Conservation (phyloP, 2,329 filamentous ascomycete genomes). For the Decorospora gaudefroyi region DNA sequence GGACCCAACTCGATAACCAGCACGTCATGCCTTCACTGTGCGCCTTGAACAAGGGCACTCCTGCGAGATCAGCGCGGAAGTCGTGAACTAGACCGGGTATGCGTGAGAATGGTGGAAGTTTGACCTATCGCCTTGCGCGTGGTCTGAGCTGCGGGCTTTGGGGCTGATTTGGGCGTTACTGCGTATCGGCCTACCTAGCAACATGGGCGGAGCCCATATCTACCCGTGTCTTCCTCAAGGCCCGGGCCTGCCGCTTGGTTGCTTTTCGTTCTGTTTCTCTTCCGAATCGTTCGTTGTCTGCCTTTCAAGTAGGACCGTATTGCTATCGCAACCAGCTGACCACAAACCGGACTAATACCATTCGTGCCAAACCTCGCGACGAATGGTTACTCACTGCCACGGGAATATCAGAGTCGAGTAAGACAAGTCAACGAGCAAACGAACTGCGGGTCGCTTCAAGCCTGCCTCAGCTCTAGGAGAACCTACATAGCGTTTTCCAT, state of each 20-base stretch:
- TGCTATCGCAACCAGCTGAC: background rate
- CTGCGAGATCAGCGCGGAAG: slow-evolving; percentile 6
- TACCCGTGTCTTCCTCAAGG: slow-evolving; percentile 11
- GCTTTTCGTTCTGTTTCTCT: slow-evolving; percentile 1
- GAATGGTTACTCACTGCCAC: no score
- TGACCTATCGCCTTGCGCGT: slow-evolving; percentile 8
- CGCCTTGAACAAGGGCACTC: slow-evolving; percentile 6
- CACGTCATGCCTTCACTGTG: slow-evolving; percentile 5
- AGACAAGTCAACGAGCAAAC: no score
- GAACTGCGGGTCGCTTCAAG: no score
- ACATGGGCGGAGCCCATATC: slow-evolving; percentile 3
- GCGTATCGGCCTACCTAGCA: background rate
- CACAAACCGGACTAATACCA: background rate
- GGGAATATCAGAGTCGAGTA: no score
- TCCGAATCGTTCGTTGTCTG: background rate
- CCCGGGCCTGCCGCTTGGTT: slow-evolving; percentile 2
- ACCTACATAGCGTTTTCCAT: no score
- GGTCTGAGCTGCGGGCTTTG: slow-evolving; percentile 7
- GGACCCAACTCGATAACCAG: no score
- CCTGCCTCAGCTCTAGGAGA: no score
- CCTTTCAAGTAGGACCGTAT: background rate
- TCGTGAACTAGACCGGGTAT: slow-evolving; percentile 5
- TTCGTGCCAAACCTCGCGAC: no score
- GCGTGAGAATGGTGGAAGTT: slow-evolving; percentile 2
- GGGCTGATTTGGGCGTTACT: slow-evolving; percentile 11